phyloP scores from a whole-genome alignment of 495 filamentous ascomycete genomes.

The Neurospora intermedia region DNA sequence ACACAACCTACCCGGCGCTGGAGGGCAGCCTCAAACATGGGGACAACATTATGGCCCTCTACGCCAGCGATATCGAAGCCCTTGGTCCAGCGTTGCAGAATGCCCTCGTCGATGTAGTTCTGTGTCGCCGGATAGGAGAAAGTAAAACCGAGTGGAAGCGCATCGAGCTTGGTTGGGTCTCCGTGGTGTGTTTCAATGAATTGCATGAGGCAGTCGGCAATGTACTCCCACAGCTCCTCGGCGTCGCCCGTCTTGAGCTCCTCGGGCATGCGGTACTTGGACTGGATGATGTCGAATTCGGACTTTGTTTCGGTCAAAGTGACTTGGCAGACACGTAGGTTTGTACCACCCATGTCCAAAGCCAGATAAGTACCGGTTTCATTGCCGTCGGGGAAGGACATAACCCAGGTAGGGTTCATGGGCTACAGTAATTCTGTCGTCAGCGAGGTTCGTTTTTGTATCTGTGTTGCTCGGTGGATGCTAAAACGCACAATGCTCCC shows the following conservation, averaged over 20 bases:
- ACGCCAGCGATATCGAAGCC: slow-evolving; percentile 96
- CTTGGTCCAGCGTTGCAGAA: slow-evolving; percentile 97
- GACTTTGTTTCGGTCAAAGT: slow-evolving; percentile 81
- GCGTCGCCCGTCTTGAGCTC: slow-evolving; percentile 84
- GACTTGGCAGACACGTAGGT: slow-evolving; percentile 95
- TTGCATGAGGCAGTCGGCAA: slow-evolving; percentile 92
- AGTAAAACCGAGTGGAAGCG: slow-evolving; percentile 86
- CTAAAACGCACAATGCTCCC: slow-evolving; percentile 74
- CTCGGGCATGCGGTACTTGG: slow-evolving; percentile 95
- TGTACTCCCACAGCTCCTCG: slow-evolving; percentile 95
- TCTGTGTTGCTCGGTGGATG: not conserved
- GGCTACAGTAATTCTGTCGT: slow-evolving; percentile 44
- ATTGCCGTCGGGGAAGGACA: slow-evolving; percentile 80
- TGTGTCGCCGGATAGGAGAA: slow-evolving; percentile 98
- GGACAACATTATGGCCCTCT: slow-evolving; percentile 89
- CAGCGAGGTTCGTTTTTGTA: slow-evolving; percentile 1
- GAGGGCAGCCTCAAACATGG: slow-evolving; percentile 78
- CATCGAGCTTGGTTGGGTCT: slow-evolving; percentile 47
- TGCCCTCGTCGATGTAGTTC: slow-evolving; percentile 90
- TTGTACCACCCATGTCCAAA: slow-evolving; percentile 97
- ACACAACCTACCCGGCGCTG: slow-evolving; percentile 53
- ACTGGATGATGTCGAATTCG: slow-evolving; percentile 97
- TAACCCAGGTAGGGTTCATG: slow-evolving; percentile 99
- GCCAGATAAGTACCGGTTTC: slow-evolving; percentile 89
- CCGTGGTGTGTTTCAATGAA: slow-evolving; percentile 89